phyloP scores from a whole-genome alignment of 345 rosid genomes.

The Aquilaria yunnanensis region DNA sequence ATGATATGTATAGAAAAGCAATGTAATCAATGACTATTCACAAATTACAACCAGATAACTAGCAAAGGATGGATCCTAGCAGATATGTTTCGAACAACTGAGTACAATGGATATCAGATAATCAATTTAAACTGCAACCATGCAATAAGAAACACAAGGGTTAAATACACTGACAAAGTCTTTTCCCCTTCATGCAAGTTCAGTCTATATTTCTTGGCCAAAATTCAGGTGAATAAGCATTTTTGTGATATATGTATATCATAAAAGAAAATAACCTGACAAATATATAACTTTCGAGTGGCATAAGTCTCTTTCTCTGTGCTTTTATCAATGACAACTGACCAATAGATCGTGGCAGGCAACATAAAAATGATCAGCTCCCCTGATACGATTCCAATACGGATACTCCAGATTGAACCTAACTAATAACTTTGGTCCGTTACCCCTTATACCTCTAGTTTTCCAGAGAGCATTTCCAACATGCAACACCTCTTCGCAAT shows the following conservation, averaged over 20 bases:
- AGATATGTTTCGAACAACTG: too few relatives aligned
- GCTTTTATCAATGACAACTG: conserved; percentile 43
- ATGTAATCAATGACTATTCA: too few relatives aligned
- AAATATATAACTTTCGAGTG: conserved; percentile 54
- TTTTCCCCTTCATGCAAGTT: conserved; percentile 21
- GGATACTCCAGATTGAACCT: conserved; percentile 42
- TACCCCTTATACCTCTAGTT: conserved; percentile 17
- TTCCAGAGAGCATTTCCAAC: too few relatives aligned
- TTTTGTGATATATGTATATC: conserved; percentile 48
- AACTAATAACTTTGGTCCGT: conserved; percentile 12
- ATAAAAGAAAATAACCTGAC: conserved; percentile 45
- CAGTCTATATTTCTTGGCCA: conserved; percentile 54
- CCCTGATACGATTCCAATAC: conserved; percentile 54
- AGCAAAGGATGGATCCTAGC: too few relatives aligned
- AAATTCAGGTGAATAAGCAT: conserved; percentile 52
- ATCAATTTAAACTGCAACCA: background rate
- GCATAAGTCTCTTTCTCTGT: conserved; percentile 33
- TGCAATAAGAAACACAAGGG: background rate
- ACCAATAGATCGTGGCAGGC: conserved; percentile 58
- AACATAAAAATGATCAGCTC: conserved; percentile 61
- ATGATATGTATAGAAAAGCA: too few relatives aligned
- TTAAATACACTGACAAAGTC: background rate
- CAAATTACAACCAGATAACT: too few relatives aligned
- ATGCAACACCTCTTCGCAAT: too few relatives aligned
- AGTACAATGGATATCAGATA: background rate